Base-by-base conservation (phyloP, 331 rosid genomes). In the Pyrus hybrid region DNA sequence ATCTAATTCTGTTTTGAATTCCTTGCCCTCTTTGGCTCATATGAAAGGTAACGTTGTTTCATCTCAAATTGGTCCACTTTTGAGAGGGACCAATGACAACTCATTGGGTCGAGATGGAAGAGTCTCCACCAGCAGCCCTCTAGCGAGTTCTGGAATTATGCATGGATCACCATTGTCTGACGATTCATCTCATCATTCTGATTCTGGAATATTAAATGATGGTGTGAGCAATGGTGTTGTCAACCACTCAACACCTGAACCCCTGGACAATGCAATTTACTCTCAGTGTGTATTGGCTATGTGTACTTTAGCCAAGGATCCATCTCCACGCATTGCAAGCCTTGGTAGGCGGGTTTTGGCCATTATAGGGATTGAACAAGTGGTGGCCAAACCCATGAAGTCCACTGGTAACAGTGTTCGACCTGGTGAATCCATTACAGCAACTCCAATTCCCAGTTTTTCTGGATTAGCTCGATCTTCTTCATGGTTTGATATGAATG, bases 401-500 rank as follows among this genome's bases (percentile, higher is more conserved):
- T 35, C 85, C 47, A 7, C 68, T 56, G 80, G 75, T 75, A 72
- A 76, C 54, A 81, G 87, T 76, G 35, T 73, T 73, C 87, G 88
- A 35, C 67, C 87, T 41, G 81, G 86, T 78, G 98, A 92, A 74
- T 47, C 81, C 56, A 49, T 81, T 28, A 49, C 81, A 33, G 66
- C 91, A 57, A 73, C 91, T 76, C 83, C 75, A 4, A 77, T 74
- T 72, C 80, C 85, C 60, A 83, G 22, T 76, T 83, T 85, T 85
- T 85, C 88, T 64, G 96, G 98, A 77, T 76, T 93, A 76, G 96
- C 89, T 81, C 98, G 97, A 56, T 95, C 98, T 1, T 89, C 97
- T 70, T 92, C 99, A 17, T 95, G 96, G 99, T 88, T 95, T 69
- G 98, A 95, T 72, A 95, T 95, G 97, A 92, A 91, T 81, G 96